Evolutionary conservation across 2,329 filamentous ascomycete genomes (phyloP).

Genomic region (Penicillium crustosum): DNA sequence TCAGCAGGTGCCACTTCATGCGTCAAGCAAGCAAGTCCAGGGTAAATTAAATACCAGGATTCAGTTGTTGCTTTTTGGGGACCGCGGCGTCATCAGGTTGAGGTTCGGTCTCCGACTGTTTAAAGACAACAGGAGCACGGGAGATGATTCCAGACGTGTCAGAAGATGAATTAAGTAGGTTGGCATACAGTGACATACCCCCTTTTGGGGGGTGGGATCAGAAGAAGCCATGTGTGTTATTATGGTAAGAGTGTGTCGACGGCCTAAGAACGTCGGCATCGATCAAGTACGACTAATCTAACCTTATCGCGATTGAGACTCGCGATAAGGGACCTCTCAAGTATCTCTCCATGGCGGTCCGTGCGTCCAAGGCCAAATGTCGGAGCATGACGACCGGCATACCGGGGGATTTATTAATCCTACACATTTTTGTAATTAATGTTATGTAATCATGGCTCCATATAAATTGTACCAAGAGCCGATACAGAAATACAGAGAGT

Average conservation of each 20-base stretch:
- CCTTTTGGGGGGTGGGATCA: slow-evolving; percentile 35
- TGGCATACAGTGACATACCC: slow-evolving; percentile 75
- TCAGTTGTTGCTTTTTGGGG: slow-evolving; percentile 64
- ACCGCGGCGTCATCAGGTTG: slow-evolving; percentile 51
- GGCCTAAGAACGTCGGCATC: not conserved
- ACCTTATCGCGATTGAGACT: too few relatives aligned
- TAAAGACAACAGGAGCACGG: slow-evolving; percentile 71
- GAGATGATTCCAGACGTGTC: slow-evolving; percentile 66
- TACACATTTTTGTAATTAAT: too few relatives aligned
- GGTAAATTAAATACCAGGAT: slow-evolving; percentile 61
- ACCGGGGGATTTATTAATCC: too few relatives aligned
- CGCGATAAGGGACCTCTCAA: too few relatives aligned
- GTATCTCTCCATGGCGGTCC: too few relatives aligned
- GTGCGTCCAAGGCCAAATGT: too few relatives aligned
- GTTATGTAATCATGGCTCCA: too few relatives aligned
- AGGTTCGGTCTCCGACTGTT: slow-evolving; percentile 53
- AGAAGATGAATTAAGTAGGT: slow-evolving; percentile 64
- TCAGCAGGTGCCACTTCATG: slow-evolving; percentile 5
- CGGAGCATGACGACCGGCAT: too few relatives aligned
- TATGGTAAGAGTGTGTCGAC: not conserved
- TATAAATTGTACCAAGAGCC: too few relatives aligned
- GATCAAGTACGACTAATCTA: not conserved
- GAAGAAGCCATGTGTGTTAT: slow-evolving; percentile 33
- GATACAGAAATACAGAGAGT: too few relatives aligned
- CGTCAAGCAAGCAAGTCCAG: slow-evolving; percentile 33